phyloP scores from a whole-genome alignment of 2,329 filamentous ascomycete species.

The Fusarium papillatum region DNA sequence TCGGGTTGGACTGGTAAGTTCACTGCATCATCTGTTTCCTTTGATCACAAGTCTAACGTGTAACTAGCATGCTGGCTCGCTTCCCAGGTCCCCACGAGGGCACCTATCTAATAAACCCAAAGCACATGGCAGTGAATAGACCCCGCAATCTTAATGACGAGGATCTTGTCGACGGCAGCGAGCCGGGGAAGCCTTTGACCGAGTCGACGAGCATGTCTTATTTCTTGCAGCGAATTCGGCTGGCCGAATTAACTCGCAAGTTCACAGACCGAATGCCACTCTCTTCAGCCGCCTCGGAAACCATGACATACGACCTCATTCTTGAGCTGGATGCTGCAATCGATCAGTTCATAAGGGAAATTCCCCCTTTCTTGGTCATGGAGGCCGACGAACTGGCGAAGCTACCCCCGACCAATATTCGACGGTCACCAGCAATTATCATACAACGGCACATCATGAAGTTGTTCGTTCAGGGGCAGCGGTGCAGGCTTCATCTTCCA shows the following conservation, averaged over 20 bases:
- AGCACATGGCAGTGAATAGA: slow-evolving; percentile 54
- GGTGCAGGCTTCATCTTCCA: slow-evolving; percentile 52
- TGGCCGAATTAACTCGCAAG: slow-evolving; percentile 53
- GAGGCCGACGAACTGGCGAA: slow-evolving; percentile 28
- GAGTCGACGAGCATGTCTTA: slow-evolving; percentile 53
- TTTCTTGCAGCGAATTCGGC: slow-evolving; percentile 53
- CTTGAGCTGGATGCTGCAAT: slow-evolving; percentile 49
- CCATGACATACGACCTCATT: slow-evolving; percentile 48
- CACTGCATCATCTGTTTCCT: neutral
- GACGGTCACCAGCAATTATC: slow-evolving; percentile 40
- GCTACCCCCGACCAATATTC: slow-evolving; percentile 39
- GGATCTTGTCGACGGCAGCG: slow-evolving; percentile 48
- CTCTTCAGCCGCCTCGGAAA: slow-evolving; percentile 44
- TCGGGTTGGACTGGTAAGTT: slow-evolving; percentile 55
- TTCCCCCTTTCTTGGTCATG: slow-evolving; percentile 47
- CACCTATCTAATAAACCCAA: slow-evolving; percentile 53
- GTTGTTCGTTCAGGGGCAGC: slow-evolving; percentile 49
- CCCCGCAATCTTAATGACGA: slow-evolving; percentile 55
- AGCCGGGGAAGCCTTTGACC: slow-evolving; percentile 44
- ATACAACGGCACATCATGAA: slow-evolving; percentile 51
- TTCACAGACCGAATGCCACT: slow-evolving; percentile 50
- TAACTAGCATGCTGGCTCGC: slow-evolving; percentile 51
- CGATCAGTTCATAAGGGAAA: slow-evolving; percentile 43
- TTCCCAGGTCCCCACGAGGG: slow-evolving; percentile 52
- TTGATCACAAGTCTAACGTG: slow-evolving; percentile 13